phyloP scores from a whole-genome alignment of 2,329 filamentous ascomycete species.

The Coleophoma cylindrospora region DNA sequence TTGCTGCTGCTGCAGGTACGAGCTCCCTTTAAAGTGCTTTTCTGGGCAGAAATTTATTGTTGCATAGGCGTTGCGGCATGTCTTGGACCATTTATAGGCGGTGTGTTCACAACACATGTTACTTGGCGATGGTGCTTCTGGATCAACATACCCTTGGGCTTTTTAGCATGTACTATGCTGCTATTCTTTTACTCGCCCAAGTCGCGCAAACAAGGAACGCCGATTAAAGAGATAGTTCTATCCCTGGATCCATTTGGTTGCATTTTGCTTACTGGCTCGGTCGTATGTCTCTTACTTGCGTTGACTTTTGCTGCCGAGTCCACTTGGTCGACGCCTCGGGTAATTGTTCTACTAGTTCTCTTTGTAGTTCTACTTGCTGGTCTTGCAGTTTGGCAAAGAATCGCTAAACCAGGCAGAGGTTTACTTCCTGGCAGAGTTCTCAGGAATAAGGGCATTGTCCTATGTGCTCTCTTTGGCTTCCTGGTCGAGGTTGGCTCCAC shows the following conservation, averaged over 20 bases:
- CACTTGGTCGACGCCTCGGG: conserved; percentile 21
- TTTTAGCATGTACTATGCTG: conserved; percentile 12
- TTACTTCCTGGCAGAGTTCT: conserved; percentile 30
- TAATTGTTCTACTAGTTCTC: conserved; percentile 3
- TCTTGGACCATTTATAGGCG: conserved; percentile 58
- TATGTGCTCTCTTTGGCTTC: conserved; percentile 16
- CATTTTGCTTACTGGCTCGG: conserved; percentile 17
- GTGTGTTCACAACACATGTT: conserved; percentile 54
- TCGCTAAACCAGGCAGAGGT: conserved; percentile 24
- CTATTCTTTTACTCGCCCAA: conserved; percentile 24
- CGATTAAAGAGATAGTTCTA: neutral
- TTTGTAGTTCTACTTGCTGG: conserved; percentile 6
- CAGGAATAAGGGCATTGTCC: conserved; percentile 24
- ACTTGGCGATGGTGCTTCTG: conserved; percentile 49
- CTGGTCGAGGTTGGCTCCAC: conserved; percentile 1
- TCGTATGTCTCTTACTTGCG: conserved; percentile 26
- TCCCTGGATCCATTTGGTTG: conserved; percentile 25
- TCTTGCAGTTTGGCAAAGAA: conserved; percentile 22
- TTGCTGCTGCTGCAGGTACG: conserved; percentile 49
- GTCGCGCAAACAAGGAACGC: neutral
- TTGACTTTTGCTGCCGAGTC: conserved; percentile 20
- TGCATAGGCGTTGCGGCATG: conserved; percentile 40
- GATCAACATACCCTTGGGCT: conserved; percentile 44
- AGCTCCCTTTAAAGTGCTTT: too few relatives aligned
- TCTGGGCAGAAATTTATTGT: too few relatives aligned